Base-by-base conservation (phyloP, 1,284 basidiomycete genomes). In the Ustilago shanxiensis region DNA sequence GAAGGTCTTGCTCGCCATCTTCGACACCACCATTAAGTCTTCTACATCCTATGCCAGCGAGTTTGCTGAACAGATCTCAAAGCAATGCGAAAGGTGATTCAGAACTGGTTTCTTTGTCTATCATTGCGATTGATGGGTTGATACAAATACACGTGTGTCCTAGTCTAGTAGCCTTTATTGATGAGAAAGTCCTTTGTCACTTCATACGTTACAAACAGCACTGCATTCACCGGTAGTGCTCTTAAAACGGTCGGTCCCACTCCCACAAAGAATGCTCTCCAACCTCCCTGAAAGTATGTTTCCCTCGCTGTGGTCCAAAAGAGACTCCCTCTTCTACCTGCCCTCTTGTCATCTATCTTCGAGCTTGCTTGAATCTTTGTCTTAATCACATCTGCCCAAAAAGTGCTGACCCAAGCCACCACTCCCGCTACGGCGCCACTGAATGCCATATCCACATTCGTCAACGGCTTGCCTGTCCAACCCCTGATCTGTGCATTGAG, bases 361-460 rank as follows among this genome's bases (percentile, higher is more conserved):
- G 14, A 49, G 3, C 51, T 56, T 0, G 81, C 82, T 50, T 84
- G 83, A 22, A 84, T 75, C 22, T 77, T 70, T 28, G 83, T 84
- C 66, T 84, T 84, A 75, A 84, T 51, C 24, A 79, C 79, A 55
- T 84, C 83, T 14, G 73, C 76, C 71, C 79, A 79, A 58, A 83
- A 84, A 3, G 83, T 84, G 56, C 72, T 76, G 2, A 82, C 28
- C 83, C 83, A 84, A 2, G 67, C 82, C 6, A 84, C 66, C 5
- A 83, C 68, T 10, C 83, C 83, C 0, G 83, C 83, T 5, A 80
- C 16, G 0, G 72, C 82, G 2, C 83, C 83, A 18, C 80, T 74
- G 14, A 81, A 18, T 10, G 82, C 81, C 53, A 83, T 64, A 31
- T 83, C 81, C 3, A 71, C 13, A 35, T 73, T 74, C 44, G 37